A percentile compares a stretch with the other conserved stretches of the same genome.
Evolutionary conservation across 2,329 filamentous ascomycete genomes (phyloP).

Genomic region (Aspergillus unguis): DNA sequence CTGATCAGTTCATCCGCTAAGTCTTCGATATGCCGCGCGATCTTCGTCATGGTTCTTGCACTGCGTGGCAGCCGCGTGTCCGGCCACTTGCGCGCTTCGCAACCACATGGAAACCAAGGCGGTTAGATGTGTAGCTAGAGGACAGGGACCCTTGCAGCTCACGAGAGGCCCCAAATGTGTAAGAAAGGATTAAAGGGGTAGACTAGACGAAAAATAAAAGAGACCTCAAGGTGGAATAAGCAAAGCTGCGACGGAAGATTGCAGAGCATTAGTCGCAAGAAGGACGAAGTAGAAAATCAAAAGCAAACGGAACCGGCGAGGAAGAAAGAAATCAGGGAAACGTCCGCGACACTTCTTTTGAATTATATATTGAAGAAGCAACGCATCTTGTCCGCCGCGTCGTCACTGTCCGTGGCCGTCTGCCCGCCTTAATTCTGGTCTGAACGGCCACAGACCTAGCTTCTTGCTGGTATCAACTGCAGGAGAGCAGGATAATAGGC

Average conservation of each 20-base stretch:
- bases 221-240: constrained; percentile 10
- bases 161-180: neutral
- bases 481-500: constrained; percentile 13
- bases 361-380: constrained; percentile 17
- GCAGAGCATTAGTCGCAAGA: constrained; percentile 7
- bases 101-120: constrained; percentile 32
- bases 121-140: constrained; percentile 6
- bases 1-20: constrained; percentile 38
- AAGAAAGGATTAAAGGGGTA: constrained; percentile 7
- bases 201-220: constrained; percentile 2
- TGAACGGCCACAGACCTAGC: constrained; percentile 1
- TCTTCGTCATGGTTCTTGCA: constrained; percentile 31
- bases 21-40: constrained; percentile 30
- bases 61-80: constrained; percentile 30
- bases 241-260: constrained; percentile 15
- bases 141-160: constrained; percentile 1
- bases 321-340: constrained; percentile 3
- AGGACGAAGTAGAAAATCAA: constrained; percentile 8
- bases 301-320: constrained; percentile 8
- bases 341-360: neutral
- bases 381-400: constrained; percentile 23
- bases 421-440: constrained; percentile 3
- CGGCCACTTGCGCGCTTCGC: constrained; percentile 28
- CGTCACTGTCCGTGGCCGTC: constrained; percentile 3
- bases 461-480: constrained; percentile 15